These are phyloP conservation scores for Claviceps digitariae DNA, from an alignment of 2,329 filamentous ascomycete species.

Conservation along the genomic window DNA sequence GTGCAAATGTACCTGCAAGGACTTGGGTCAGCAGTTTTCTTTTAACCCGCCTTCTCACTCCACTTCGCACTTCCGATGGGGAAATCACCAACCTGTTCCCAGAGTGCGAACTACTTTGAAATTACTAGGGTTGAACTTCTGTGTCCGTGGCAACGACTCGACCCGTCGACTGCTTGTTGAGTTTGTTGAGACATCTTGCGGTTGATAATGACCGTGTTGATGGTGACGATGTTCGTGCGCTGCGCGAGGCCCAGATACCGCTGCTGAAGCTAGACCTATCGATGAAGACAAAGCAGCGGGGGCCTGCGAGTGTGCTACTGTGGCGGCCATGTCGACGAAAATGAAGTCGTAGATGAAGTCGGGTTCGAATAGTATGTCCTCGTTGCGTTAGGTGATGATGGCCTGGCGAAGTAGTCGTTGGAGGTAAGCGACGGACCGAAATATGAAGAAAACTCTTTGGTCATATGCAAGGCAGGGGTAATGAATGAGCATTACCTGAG, in stretches of 20 bases:
- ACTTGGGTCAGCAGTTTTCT: neutral
- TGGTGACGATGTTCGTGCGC: conserved; percentile 1
- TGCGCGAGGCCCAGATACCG: conserved; percentile 6
- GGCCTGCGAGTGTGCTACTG: conserved; percentile 19
- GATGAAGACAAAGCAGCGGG: conserved; percentile 8
- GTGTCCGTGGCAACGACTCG: conserved; percentile 14
- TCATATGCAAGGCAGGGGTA: neutral
- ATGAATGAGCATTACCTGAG: neutral
- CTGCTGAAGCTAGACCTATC: conserved; percentile 6
- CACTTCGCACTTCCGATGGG: neutral
- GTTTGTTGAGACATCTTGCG: neutral
- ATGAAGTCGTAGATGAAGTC: neutral
- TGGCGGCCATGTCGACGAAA: conserved; percentile 16
- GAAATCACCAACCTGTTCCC: conserved; percentile 45
- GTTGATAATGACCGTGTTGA: neutral
- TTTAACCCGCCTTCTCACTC: neutral
- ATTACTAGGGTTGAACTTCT: conserved; percentile 31
- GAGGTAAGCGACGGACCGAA: neutral
- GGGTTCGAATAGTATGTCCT: neutral
- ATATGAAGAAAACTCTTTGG: neutral
- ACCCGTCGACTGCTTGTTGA: neutral
- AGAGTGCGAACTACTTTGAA: conserved; percentile 64
- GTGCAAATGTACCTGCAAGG: conserved; percentile 57
- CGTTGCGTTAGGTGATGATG: neutral
- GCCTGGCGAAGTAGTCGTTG: neutral